A percentile compares a stretch with the other conserved stretches of the same genome.
These are phyloP conservation scores for Suillus hirtellus DNA, from an alignment of 768 basidiomycete species.

Conservation along the genomic window DNA sequence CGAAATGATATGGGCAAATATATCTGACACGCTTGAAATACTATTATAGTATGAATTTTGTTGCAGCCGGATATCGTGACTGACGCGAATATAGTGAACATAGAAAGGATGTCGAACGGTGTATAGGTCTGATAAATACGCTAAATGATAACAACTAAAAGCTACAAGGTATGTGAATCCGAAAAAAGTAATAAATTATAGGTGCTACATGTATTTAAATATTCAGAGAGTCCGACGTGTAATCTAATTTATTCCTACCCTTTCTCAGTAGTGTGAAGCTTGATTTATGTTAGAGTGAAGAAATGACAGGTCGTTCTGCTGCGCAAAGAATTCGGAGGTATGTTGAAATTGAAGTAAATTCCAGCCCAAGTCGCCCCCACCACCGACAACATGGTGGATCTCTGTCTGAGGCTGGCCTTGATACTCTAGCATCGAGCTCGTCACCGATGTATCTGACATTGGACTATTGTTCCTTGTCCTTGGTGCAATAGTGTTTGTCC, in stretches of 20 bases:
- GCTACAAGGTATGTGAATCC: neutral
- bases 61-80: neutral
- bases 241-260: neutral
- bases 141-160: too few species aligned
- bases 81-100: neutral
- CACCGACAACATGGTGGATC: neutral
- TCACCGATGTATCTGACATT: conserved; percentile 2
- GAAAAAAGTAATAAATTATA: neutral
- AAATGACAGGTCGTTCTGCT: neutral
- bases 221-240: neutral
- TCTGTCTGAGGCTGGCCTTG: conserved; percentile 1
- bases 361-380: neutral
- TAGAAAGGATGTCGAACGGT: neutral
- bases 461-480: conserved; percentile 3
- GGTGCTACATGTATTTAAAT: neutral
- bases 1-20: neutral
- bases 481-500: neutral
- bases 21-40: neutral
- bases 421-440: conserved; percentile 3
- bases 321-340: neutral
- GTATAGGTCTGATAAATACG: neutral
- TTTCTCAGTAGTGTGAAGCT: neutral
- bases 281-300: conserved; percentile 3
- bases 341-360: conserved; percentile 5
- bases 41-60: too few species aligned